Evolutionary conservation across 176 grass and related monocot species (phyloP).

Genomic region (Musa troglodytarum): DNA sequence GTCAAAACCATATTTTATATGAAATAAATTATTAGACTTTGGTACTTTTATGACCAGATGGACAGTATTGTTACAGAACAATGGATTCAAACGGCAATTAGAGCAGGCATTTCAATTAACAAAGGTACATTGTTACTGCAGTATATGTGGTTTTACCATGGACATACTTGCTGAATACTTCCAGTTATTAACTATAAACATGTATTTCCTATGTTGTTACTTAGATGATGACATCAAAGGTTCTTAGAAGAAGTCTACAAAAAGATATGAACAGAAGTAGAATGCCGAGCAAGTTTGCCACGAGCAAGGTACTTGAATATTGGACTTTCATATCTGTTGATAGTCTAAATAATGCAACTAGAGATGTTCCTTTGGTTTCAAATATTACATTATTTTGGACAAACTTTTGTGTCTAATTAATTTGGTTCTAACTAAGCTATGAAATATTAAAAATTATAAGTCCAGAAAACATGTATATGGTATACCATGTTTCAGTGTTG

Average conservation of each 20-base stretch:
- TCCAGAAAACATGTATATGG: too few species aligned
- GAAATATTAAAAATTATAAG: too few species aligned
- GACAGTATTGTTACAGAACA: constrained; percentile 78
- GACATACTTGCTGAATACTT: not conserved
- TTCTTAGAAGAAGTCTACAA: constrained; percentile 33
- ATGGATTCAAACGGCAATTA: constrained; percentile 81
- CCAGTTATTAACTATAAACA: constrained; percentile 13
- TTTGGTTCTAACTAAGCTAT: too few species aligned
- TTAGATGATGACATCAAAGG: constrained; percentile 72
- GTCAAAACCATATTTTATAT: not conserved
- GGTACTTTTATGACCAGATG: constrained; percentile 40
- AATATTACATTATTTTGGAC: not conserved
- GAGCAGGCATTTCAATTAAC: constrained; percentile 91
- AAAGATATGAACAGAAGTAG: not conserved
- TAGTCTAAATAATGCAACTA: not conserved
- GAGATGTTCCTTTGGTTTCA: not conserved
- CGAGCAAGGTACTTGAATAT: constrained; percentile 25
- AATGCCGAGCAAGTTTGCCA: not conserved
- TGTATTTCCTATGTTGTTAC: constrained; percentile 19
- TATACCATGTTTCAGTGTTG: too few species aligned
- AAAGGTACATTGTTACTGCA: constrained; percentile 49
- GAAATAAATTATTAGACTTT: constrained; percentile 11
- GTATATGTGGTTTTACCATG: constrained; percentile 12
- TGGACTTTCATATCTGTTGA: not conserved
- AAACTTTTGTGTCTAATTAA: not conserved